These are phyloP conservation scores for Protomyces macrosporus DNA, from an alignment of 1,139 yeast genomes.

Conservation along the genomic window DNA sequence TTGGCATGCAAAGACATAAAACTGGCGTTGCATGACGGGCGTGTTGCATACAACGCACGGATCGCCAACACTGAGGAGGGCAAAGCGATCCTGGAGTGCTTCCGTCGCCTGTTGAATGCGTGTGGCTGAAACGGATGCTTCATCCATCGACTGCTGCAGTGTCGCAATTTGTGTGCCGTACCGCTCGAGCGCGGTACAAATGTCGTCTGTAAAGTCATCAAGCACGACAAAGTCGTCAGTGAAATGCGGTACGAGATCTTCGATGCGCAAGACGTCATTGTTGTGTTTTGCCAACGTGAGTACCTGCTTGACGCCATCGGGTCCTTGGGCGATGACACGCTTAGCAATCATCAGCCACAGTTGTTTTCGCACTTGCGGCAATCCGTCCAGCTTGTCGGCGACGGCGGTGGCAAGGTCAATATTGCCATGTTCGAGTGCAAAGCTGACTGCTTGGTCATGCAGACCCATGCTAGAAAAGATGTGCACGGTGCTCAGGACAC, in stretches of 20 bases:
- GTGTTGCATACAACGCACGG: conserved; percentile 68
- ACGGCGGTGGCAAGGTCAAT: conserved; percentile 56
- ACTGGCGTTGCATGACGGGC: conserved; percentile 65
- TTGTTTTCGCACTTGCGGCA: conserved; percentile 53
- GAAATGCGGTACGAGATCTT: conserved; percentile 67
- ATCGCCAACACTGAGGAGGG: conserved; percentile 74
- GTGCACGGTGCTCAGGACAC: conserved; percentile 61
- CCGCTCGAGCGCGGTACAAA: conserved; percentile 68
- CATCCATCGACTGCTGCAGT: conserved; percentile 70
- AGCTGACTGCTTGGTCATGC: conserved; percentile 71
- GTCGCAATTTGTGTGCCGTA: conserved; percentile 62
- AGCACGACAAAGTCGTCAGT: conserved; percentile 79
- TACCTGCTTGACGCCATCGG: conserved; percentile 37
- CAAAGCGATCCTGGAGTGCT: conserved; percentile 47
- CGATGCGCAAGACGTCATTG: conserved; percentile 55
- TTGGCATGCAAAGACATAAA: conserved; percentile 80
- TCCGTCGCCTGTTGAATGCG: conserved; percentile 57
- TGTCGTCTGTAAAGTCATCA: conserved; percentile 76
- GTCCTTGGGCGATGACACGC: conserved; percentile 47
- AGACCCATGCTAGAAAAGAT: conserved; percentile 62
- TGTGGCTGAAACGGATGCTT: conserved; percentile 59
- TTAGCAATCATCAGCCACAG: conserved; percentile 70
- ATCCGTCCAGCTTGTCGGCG: conserved; percentile 51
- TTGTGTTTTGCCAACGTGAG: conserved; percentile 47
- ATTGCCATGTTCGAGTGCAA: conserved; percentile 62